phyloP scores from a whole-genome alignment of 1,139 yeast species.

The Scheffersomyces illinoinensis region DNA sequence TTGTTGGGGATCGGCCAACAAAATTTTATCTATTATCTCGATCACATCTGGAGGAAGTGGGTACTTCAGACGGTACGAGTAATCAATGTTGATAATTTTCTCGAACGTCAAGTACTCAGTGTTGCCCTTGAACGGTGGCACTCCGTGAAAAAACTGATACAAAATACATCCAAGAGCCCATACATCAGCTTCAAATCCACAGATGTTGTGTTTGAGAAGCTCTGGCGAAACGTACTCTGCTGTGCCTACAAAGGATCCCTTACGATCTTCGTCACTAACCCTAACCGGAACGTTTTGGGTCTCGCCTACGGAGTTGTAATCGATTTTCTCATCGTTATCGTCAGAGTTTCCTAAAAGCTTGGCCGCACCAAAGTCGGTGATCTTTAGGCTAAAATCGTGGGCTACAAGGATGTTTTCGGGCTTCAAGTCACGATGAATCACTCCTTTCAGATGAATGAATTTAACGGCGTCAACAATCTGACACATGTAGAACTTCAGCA shows the following conservation, averaged over 20 bases:
- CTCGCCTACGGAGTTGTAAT: constrained; percentile 32
- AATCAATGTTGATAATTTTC: constrained; percentile 82
- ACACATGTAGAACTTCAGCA: constrained; percentile 52
- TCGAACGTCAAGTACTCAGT: constrained; percentile 95
- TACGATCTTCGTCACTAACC: constrained; percentile 38
- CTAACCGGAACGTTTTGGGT: constrained; percentile 6
- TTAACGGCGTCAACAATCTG: constrained; percentile 87
- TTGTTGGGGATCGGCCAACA: constrained; percentile 48
- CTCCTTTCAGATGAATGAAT: constrained; percentile 81
- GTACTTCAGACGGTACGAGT: constrained; percentile 75
- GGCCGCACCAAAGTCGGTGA: constrained; percentile 99
- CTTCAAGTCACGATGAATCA: constrained; percentile 90
- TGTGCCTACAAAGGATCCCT: constrained; percentile 69
- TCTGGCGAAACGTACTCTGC: constrained; percentile 89
- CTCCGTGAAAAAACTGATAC: constrained; percentile 90
- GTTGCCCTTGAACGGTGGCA: constrained; percentile 95
- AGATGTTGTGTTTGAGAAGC: constrained; percentile 73
- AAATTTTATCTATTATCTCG: constrained; percentile 67
- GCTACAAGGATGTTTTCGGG: constrained; percentile 92
- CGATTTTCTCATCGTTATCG: constrained; percentile 33
- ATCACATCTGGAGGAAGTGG: constrained; percentile 63
- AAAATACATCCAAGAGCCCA: constrained; percentile 98
- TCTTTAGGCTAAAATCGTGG: constrained; percentile 74
- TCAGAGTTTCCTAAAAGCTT: constrained; percentile 60
- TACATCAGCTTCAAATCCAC: constrained; percentile 86